Percentiles rank a stretch among this genome's conserved stretches.
Conservation (phyloP, 2,329 filamentous ascomycete species). For the Botrytis fragariae region DNA sequence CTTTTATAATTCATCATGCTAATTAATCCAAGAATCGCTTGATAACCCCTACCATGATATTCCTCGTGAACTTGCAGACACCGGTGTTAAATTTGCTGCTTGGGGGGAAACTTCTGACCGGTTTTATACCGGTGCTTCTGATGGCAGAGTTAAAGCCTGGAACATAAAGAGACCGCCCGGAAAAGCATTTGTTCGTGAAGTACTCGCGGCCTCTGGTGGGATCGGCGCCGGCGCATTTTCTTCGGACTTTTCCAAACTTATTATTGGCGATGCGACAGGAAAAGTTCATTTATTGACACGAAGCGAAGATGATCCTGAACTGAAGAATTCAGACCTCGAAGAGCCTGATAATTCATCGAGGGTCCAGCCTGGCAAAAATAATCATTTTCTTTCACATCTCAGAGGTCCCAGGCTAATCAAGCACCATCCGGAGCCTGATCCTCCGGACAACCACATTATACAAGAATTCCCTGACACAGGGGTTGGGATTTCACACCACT, state of each 20-base stretch:
- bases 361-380: neutral
- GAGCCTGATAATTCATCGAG: neutral
- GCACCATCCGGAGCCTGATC: slow-evolving; percentile 49
- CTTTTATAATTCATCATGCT: slow-evolving; percentile 7
- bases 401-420: slow-evolving; percentile 47
- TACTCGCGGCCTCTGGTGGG: slow-evolving; percentile 54
- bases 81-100: slow-evolving; percentile 61
- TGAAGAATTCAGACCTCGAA: slow-evolving; percentile 1
- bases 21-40: slow-evolving; percentile 31
- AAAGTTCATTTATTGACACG: slow-evolving; percentile 55
- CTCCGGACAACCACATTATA: slow-evolving; percentile 38
- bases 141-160: slow-evolving; percentile 63
- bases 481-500: slow-evolving; percentile 38
- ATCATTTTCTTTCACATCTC: neutral
- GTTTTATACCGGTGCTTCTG: slow-evolving; percentile 63
- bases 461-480: slow-evolving; percentile 25
- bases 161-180: slow-evolving; percentile 48
- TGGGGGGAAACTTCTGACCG: slow-evolving; percentile 58
- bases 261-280: slow-evolving; percentile 61
- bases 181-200: slow-evolving; percentile 49
- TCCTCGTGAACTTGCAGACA: slow-evolving; percentile 52
- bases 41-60: slow-evolving; percentile 35
- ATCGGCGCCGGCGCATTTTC: slow-evolving; percentile 60
- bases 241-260: slow-evolving; percentile 52
- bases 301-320: slow-evolving; percentile 42